Evolutionary conservation across 768 basidiomycete genomes (phyloP), one percentile per base, ranked within the genome.

Genomic region (Phlebiopsis gigantea): DNA sequence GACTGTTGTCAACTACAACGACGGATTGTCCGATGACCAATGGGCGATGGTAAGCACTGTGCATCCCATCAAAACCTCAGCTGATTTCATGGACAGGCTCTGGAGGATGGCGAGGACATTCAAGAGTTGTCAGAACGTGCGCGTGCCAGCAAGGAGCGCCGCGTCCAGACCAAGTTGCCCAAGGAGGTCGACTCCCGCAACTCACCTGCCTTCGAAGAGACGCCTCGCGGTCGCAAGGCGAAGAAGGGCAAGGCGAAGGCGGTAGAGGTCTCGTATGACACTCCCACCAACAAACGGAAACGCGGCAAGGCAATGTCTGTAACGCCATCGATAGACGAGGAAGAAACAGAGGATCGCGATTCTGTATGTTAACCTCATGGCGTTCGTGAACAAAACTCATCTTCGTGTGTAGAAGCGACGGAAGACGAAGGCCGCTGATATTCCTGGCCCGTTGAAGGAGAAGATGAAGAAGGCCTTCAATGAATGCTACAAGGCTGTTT

Each of bases 21-120:
- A 98, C 67, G 94, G 94, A 15, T 77, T 98, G 55, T 88, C 85
- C 52, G 96, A 98, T 63, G 96, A 97, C 66, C 87, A 94, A 62
- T 97, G 93, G 88, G 83, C 92, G 29, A 79, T 89, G 79, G 34
- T 39, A 9, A 39, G 34, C 17, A 17, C 8, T 10, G 8, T 39
- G 8, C 2, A 39, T 87, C 87, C 66, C 57, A 79, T 75, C 8
- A 26, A 52, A 39, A 19, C 46, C 57, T 10, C 56, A 2, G 2
- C 31, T 41, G 10, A 25, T 57, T 49, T 19, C 4, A 19, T 7
- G 5, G 4, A 19, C 53, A 39, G 34, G 88, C 89, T 51, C 72
- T 90, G 46, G 88, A 91, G 67, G 88, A 90, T 8, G 89, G 88
- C 24, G 88, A 90, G 68, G 90, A 91, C 64, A 65, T 90, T 39